Base-by-base conservation (phyloP, 1,284 basidiomycete genomes). In the Ganoderma lucidum region DNA sequence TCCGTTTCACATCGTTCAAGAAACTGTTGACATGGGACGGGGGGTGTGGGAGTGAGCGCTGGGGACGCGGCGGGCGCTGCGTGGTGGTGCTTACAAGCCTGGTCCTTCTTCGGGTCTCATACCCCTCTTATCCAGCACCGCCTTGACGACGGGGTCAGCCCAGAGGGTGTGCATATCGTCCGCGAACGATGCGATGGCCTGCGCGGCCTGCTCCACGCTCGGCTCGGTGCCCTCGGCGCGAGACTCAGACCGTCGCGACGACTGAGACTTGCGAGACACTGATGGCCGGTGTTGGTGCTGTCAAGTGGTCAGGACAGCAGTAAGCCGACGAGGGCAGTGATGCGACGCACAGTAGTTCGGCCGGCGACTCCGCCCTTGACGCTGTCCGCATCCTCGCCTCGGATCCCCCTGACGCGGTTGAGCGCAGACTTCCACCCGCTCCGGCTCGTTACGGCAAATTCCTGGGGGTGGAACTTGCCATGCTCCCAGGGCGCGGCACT, bases 141-240 rank as follows among this genome's bases (percentile, higher is more conserved):
- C 84, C 65, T 83, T 84, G 2, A 93, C 85, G 5, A 84, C 80
- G 3, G 82, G 62, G 73, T 93, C 91, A 55, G 84, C 82, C 92
- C 92, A 93, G 3, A 93, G 81, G 19, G 81, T 80, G 69, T 86
- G 85, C 77, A 93, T 91, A 71, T 92, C 90, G 6, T 88, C 86
- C 53, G 83, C 82, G 76, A 87, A 90, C 2, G 83, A 83, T 4
- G 85, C 82, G 41, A 93, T 84, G 9, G 88, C 80, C 37, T 86
- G 86, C 42, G 84, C 75, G 15, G 87, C 83, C 8, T 58, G 62
- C 56, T 75, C 73, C 9, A 71, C 63, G 44, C 87, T 62, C 89
- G 48, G 41, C 35, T 65, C 86, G 53, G 71, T 67, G 14, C 71
- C 37, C 39, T 42, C 59, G 10, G 9, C 6, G 2, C 14, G 6